phyloP scores from a whole-genome alignment of 805 yeast genomes.

The Komagataella mondaviorum region DNA sequence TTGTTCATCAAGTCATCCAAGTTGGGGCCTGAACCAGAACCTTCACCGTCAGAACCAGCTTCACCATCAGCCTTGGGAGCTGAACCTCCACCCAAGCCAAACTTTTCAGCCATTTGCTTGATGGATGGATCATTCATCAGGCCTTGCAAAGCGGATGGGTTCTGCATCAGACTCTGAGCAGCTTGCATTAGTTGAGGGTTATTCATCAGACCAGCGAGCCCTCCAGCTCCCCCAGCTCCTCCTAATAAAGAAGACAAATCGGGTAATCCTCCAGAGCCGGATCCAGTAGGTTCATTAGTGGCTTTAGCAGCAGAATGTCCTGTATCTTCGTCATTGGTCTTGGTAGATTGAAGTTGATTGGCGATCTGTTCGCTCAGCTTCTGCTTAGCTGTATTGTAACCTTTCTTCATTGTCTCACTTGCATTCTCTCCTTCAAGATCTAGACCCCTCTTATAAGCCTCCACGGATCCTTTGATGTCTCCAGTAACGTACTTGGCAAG shows the following conservation, averaged over 20 bases:
- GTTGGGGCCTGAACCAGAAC: constrained; percentile 27
- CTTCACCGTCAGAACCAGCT: constrained; percentile 9
- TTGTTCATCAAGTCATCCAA: constrained; percentile 66
- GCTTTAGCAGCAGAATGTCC: constrained; percentile 13
- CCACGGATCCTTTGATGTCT: constrained; percentile 79
- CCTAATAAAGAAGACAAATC: constrained; percentile 51
- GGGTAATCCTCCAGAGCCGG: constrained; percentile 49
- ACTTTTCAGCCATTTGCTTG: constrained; percentile 69
- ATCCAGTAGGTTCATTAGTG: constrained; percentile 14
- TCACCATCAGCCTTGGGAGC: constrained; percentile 8
- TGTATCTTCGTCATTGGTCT: constrained; percentile 5
- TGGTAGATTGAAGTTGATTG: constrained; percentile 18
- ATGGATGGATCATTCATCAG: constrained; percentile 73
- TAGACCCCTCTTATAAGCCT: constrained; percentile 81
- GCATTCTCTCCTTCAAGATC: constrained; percentile 78
- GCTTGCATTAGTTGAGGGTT: constrained; percentile 90
- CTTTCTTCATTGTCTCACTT: constrained; percentile 83
- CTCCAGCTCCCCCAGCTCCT: constrained; percentile 61
- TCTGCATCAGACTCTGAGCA: constrained; percentile 78
- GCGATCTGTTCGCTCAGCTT: constrained; percentile 70
- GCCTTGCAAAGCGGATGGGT: constrained; percentile 63
- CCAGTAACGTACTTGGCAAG: constrained; percentile 90
- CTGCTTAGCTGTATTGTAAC: constrained; percentile 85
- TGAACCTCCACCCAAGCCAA: constrained; percentile 53
- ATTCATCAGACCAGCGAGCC: constrained; percentile 56